Base-by-base conservation (phyloP, 2,329 filamentous ascomycete genomes). In the Aspergillus felis region DNA sequence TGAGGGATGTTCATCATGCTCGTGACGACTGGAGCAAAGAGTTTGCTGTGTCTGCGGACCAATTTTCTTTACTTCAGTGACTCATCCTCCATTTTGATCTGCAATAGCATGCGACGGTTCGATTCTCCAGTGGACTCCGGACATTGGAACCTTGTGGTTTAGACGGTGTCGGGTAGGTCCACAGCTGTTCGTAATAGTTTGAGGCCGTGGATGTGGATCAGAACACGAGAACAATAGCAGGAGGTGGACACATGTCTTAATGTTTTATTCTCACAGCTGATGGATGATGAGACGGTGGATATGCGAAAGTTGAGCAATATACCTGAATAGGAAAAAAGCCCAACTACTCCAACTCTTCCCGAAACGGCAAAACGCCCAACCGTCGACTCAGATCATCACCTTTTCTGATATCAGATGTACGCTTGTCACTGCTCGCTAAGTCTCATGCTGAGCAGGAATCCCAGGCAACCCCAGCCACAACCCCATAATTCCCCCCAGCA, bases 401-500 rank as follows among this genome's bases (percentile, higher is more conserved):
- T 17, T 50, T 50, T 27, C 4, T 14, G 32, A 35, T 35, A 35
- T 4, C 10, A 4, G 29, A 32, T 14, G 10, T 32, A 32, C 4
- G 4, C 27, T 28, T 7, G 7, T 28, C 1, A 8, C 22, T 22
- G 22, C 28, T 9, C 5, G 3, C 29, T 17, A 35, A 2, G 32
- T 35, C 5, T 38, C 32, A 38, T 38, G 32, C 32, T 38, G 14
- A 17, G 20, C 67, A 6, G 58, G 59, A 22, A 63, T 59, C 57
- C 64, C 57, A 22, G 72, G 73, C 38, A 75, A 57, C 51, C 67
- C 68, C 48, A 75, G 32, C 84, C 84, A 87, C 32, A 85, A 65
- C 5, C 73, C 59, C 60, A 81, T 69, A 54, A 83, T 81, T 12
- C 78, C 77, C 4, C 71, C 81, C 50, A 85, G 69, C 51, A 86